phyloP scores from a whole-genome alignment of 129 eudicot genomes.

The Chrysanthemum makinoi region DNA sequence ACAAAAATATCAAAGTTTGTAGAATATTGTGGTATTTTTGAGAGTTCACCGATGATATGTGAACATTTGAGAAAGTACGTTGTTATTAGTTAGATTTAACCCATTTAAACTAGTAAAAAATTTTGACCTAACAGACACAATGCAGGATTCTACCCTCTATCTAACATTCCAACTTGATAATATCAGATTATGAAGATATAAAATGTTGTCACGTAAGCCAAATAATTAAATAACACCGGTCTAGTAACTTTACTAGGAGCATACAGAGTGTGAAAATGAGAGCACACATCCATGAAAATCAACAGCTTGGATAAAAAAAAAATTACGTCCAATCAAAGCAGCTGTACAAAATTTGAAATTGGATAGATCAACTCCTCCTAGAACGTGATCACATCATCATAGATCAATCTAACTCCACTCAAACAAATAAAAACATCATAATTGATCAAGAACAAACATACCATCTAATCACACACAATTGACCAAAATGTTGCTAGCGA shows the following conservation, averaged over 20 bases:
- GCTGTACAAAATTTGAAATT: constrained; percentile 18
- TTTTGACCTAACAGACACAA: too few species aligned
- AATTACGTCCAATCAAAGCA: neutral
- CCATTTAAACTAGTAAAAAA: too few species aligned
- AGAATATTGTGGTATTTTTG: too few species aligned
- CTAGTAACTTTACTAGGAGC: constrained; percentile 1
- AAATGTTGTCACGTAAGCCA: neutral
- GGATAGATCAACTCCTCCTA: neutral
- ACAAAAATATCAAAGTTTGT: too few species aligned
- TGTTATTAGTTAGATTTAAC: too few species aligned
- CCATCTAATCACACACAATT: constrained; percentile 4
- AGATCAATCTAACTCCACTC: neutral
- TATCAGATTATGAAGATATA: neutral
- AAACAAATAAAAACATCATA: neutral
- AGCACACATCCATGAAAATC: constrained; percentile 12
- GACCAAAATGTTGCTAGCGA: neutral
- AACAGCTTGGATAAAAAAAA: constrained; percentile 4
- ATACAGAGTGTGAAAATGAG: constrained; percentile 11
- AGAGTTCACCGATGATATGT: too few species aligned
- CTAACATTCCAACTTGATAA: constrained; percentile 5
- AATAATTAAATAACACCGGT: constrained; percentile 7
- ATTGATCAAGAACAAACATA: constrained; percentile 6
- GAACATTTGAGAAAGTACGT: too few species aligned
- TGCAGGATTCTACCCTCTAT: constrained; percentile 11
- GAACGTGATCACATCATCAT: constrained; percentile 11